Evolutionary conservation across 495 filamentous ascomycete genomes (phyloP), one percentile per base, ranked within the genome.

Genomic region (Penicillium subrubescens): DNA sequence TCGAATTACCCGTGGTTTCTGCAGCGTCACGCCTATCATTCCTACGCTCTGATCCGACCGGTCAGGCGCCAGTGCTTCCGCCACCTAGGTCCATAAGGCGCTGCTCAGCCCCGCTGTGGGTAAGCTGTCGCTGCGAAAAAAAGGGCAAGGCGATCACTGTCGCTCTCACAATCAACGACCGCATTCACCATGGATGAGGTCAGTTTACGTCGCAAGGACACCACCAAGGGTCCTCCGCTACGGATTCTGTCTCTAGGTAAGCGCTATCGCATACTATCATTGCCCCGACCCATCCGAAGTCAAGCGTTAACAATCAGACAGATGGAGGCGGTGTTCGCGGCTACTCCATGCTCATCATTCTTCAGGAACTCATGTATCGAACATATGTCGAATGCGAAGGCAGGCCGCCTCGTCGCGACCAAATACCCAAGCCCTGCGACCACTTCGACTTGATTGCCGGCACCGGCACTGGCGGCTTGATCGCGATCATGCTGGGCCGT

Each of bases 371-470:
- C 48, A 99, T 99, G 95, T 90, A 96, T 78, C 86, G 90, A 39
- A 92, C 90, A 8, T 97, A 93, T 72, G 91, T 95, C 73, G 91
- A 95, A 79, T 80, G 74, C 62, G 89, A 96, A 77, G 92, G 92
- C 31, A 85, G 89, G 66, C 91, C 93, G 17, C 93, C 94, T 56
- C 87, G 88, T 59, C 87, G 91, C 71, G 87, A 92, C 67, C 88
- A 97, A 69, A 94, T 98, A 25, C 95, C 96, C 29, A 97, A 97
- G 69, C 95, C 95, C 64, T 97, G 93, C 87, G 96, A 99, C 65
- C 92, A 98, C 75, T 99, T 99, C 79, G 95, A 99, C 78, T 83
- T 99, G 60, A 99, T 99, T 65, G 89, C 88, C 61, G 95, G 95
- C 37, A 97, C 93, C 44, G 94, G 94, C 59, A 99, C 95, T 1